These are phyloP conservation scores for Circinella umbellata DNA, from an alignment of 371 early-diverging fungal genomes.

Conservation along the genomic window DNA sequence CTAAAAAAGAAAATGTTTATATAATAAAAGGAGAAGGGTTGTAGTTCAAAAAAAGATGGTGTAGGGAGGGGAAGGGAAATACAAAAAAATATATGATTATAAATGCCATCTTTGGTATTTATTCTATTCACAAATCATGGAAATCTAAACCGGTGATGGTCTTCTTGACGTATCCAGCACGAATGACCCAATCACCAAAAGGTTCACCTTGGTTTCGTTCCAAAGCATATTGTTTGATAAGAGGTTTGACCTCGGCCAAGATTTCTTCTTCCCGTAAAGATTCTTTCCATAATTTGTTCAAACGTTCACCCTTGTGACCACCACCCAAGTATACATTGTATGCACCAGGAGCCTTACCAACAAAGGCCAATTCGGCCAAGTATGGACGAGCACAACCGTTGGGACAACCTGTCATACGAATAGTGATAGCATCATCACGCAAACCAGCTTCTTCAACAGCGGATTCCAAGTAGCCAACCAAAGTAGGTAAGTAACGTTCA, in stretches of 20 bases:
- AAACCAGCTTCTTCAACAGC: constrained; percentile 82
- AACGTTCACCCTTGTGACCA: constrained; percentile 82
- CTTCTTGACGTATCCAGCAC: constrained; percentile 85
- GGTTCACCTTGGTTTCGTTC: constrained; percentile 77
- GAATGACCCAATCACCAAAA: constrained; percentile 94
- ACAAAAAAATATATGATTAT: too few relatives aligned
- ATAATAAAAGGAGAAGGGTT: too few relatives aligned
- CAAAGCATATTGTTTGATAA: constrained; percentile 80
- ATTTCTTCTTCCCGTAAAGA: constrained; percentile 87
- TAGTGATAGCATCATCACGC: constrained; percentile 85
- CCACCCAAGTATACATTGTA: constrained; percentile 97
- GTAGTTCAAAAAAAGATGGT: too few relatives aligned
- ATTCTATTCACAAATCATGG: constrained; percentile 60
- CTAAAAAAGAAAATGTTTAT: too few relatives aligned
- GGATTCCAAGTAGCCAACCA: constrained; percentile 79
- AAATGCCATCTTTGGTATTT: background rate
- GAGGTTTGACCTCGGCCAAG: constrained; percentile 70
- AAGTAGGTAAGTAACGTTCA: constrained; percentile 89
- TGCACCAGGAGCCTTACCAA: constrained; percentile 93
- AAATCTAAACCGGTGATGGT: constrained; percentile 79
- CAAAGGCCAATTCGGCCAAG: constrained; percentile 91
- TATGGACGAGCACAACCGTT: constrained; percentile 96
- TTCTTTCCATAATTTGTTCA: constrained; percentile 91
- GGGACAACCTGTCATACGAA: constrained; percentile 97
- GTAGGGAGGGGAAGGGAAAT: too few relatives aligned